Percentiles rank a stretch among this genome's conserved stretches.
Evolutionary conservation across 148 eudicot genomes (phyloP).

Genomic region (Chenopodium suecicum): DNA sequence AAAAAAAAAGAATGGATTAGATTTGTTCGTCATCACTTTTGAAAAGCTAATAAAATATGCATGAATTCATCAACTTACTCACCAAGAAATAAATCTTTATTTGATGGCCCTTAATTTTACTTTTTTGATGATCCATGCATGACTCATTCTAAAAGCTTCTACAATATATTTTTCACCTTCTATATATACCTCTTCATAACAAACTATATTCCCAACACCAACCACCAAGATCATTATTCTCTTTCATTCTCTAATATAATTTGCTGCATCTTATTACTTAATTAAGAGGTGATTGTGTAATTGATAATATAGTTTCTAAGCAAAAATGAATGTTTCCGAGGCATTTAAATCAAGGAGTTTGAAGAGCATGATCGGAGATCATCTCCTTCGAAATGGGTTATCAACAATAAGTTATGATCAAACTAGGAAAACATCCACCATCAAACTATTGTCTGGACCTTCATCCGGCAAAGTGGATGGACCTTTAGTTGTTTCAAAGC

Average conservation of each 20-base stretch:
- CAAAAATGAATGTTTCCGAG: constrained; percentile 22
- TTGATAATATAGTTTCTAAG: neutral
- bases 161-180: neutral
- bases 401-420: constrained; percentile 14
- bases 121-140: neutral
- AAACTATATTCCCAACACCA: neutral
- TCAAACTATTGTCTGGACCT: constrained; percentile 22
- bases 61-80: constrained; percentile 2
- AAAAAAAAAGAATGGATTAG: neutral
- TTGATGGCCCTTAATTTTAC: neutral
- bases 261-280: neutral
- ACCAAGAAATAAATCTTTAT: neutral
- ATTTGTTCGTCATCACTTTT: neutral
- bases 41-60: neutral
- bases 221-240: neutral
- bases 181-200: neutral
- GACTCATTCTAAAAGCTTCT: neutral
- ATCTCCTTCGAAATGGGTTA: constrained; percentile 18
- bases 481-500: neutral
- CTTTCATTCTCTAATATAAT: neutral
- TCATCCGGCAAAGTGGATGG: neutral
- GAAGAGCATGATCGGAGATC: constrained; percentile 22
- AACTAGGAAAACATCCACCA: constrained; percentile 8
- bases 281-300: neutral
- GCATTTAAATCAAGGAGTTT: constrained; percentile 20